Evolutionary conservation across 2,329 filamentous ascomycete species (phyloP), one percentile per base, ranked within the genome.

Genomic region (Calonectria naviculata): DNA sequence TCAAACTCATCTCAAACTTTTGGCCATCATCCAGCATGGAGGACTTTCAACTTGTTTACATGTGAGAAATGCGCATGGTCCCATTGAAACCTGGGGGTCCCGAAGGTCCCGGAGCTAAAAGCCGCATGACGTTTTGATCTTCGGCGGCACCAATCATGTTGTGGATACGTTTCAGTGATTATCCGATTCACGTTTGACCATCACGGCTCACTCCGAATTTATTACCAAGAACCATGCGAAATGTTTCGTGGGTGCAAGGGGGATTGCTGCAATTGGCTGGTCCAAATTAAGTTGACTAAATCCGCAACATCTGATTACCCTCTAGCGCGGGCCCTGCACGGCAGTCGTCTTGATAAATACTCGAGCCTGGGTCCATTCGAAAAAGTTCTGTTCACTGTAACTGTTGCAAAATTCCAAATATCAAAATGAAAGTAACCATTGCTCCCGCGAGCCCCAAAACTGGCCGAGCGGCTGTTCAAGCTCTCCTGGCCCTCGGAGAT

Each of bases 371-470:
- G 52, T 24, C 12, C 5, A 7, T 36, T n/a, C 8, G 2, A 17
- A 24, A 26, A 15, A 5, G 26, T 21, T 19, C 6, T 12, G 3
- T 17, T 56, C 15, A 8, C 15, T 28, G 1, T n/a, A 31, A 12
- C 31, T 12, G 38, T 19, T 12, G 13, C 21, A 38, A 12, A 12
- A 17, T 15, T 12, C 29, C n/a, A 8, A 13, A 15, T 8, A n/a
- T 36, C 12, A 17, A 38, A 36, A 75, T 77, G 73, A 70, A 71
- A 2, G 17, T 77, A 2, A 65, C 64, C n/a, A 71, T 84, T 64
- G 75, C 77, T 17, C 81, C 82, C 0, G 82, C 82, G 0, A 79
- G 80, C 42, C 76, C 80, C 38, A 80, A 77, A 44, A 82, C 81
- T 0, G 80, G 75, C 41, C 72, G 73, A 1, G 80, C 80, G n/a